A percentile compares a stretch with the other conserved stretches of the same genome.
phyloP scores from a whole-genome alignment of 345 rosid species.

The Bruguiera gymnorhiza region DNA sequence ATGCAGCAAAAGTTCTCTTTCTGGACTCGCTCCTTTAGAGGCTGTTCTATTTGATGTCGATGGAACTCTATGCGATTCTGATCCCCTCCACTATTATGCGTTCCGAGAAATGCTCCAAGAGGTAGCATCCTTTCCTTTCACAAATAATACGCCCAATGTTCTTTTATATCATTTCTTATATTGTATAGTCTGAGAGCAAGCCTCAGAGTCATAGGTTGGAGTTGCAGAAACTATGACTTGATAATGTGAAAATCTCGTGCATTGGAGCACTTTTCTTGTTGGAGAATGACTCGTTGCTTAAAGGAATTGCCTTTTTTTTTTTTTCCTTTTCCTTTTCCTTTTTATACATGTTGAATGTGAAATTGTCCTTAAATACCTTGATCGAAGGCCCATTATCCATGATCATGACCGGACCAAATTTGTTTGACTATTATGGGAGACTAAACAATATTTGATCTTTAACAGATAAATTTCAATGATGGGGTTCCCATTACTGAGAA shows the following conservation, averaged over 20 bases:
- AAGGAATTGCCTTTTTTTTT: too few species aligned
- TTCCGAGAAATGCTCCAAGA: conserved; percentile 66
- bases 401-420: background rate
- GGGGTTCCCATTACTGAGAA: conserved; percentile 37
- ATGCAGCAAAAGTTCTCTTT: conserved; percentile 54
- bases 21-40: conserved; percentile 64
- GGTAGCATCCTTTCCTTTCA: conserved; percentile 35
- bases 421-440: background rate
- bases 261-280: too few species aligned
- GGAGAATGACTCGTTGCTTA: too few species aligned
- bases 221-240: too few species aligned
- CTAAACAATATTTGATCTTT: background rate
- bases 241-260: too few species aligned
- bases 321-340: too few species aligned
- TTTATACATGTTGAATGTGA: too few species aligned
- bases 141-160: background rate
- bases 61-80: conserved; percentile 97
- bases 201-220: too few species aligned
- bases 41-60: conserved; percentile 88
- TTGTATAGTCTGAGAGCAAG: too few species aligned
- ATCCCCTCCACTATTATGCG: conserved; percentile 72
- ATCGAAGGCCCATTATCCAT: too few species aligned
- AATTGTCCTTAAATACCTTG: too few species aligned
- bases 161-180: too few species aligned
- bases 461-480: conserved; percentile 24